Evolutionary conservation across 2,329 filamentous ascomycete genomes (phyloP), one percentile per base, ranked within the genome.

Genomic region (Penicillium freii): DNA sequence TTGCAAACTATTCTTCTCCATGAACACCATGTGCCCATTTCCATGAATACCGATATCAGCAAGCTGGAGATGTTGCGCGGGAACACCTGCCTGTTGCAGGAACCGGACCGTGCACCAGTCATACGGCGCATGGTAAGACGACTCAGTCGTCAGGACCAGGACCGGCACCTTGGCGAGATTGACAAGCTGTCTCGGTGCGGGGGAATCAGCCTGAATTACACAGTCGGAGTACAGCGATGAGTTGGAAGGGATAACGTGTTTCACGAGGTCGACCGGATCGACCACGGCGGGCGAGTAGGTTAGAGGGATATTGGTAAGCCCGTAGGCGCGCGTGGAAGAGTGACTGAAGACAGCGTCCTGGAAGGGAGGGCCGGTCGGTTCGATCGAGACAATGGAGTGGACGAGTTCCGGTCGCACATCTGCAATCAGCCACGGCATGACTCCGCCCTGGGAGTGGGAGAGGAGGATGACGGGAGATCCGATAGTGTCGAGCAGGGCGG

Each of bases 11-110:
- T 85, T 84, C 62, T 71, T 75, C 71, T 84, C 82, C 34, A 84
- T 64, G 45, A 82, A 82, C 71, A 81, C 75, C 48, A 84, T 73
- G 62, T 84, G 82, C 0, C 80, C 82, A 60, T 86, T 85, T 0
- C 83, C 83, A 29, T 69, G 63, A 2, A 84, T 76, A 0, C 74
- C 74, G 3, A 73, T 56, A 1, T 78, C 66, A 0, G 71, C 75
- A 42, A 85, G 70, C 42, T 74, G 69, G n/a, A 82, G 63, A 70
- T 75, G 78, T 1, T 80, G 69, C 1, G 76, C 73, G 0, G 64
- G 57, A 1, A 79, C 75, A 1, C 82, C 82, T 1, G 80, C 81
- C 66, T 86, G 82, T 43, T 69, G 62, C 63, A 86, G 64, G 63
- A 80, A 86, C 8, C 68, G 54, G 1, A 80, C 77, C 0, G 80